Base-by-base conservation (phyloP, 257 asterid species). In the Ballota nigra region DNA sequence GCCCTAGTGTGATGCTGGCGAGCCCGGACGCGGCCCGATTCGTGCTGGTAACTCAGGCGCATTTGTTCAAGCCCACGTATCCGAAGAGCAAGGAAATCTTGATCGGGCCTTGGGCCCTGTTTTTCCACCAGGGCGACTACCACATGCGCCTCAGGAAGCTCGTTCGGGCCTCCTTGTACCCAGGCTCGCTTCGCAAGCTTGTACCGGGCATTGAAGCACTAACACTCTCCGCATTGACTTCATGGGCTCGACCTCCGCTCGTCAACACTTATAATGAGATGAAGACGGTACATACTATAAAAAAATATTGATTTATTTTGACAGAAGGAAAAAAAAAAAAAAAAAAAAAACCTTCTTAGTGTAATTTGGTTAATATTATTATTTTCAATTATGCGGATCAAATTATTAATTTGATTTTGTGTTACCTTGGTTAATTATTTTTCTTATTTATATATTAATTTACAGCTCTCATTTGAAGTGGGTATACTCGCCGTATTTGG, bases 11-110 rank as follows among this genome's bases (percentile, higher is more conserved):
- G 51, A 89, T 93, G 98, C 49, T 91, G 71, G 85, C 98, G 0
- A 87, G 96, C 76, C 98, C 97, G 2, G 96, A 91, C 0, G 98
- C 98, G 5, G 96, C 93, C 61, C 81, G 96, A 49, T 91, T 93
- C 40, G 96, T 93, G 57, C 77, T 93, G 4, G 86, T 86, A 2
- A 84, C 73, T 3, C 82, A 81, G 47, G 89, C 97, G 2, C 76
- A 84, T 53, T 81, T 93, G 79, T 93, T 93, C 88, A 93, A 81
- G 85, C 98, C 98, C n/a, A 89, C 97, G 0, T 93, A 87, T 68
- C 98, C 97, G 0, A 86, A 74, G 73, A 87, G 96, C 75, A 91
- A 91, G 77, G 97, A 93, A 43, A 74, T 31, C 5, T 63, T 93
- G 76, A 86, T 93, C 49, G 98, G 98, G 26, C 90, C 90, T 0